A percentile compares a stretch with the other conserved stretches of the same genome.
These are phyloP conservation scores for Tuber umbilicatum DNA, from an alignment of 495 filamentous ascomycete genomes.

Conservation along the genomic window DNA sequence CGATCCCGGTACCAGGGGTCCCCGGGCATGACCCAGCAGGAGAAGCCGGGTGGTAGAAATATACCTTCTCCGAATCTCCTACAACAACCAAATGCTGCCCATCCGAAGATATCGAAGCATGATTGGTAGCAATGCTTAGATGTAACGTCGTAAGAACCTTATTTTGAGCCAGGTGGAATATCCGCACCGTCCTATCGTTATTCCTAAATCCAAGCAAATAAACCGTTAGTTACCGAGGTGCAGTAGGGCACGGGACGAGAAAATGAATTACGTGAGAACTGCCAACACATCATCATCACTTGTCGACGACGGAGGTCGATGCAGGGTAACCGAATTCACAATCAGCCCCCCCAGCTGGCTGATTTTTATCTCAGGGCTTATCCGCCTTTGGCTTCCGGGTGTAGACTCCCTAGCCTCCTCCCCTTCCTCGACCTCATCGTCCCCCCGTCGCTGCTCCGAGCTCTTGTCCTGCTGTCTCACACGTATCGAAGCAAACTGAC, in stretches of 20 bases:
- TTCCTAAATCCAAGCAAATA: conserved; percentile 49
- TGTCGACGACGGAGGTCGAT: conserved; percentile 51
- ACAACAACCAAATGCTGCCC: conserved; percentile 73
- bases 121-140: conserved; percentile 79
- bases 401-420: conserved; percentile 4
- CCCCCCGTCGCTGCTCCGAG: conserved; percentile 11
- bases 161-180: conserved; percentile 63
- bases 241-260: conserved; percentile 5
- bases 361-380: conserved; percentile 48
- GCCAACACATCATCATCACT: conserved; percentile 54
- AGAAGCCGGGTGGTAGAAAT: conserved; percentile 59
- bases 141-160: conserved; percentile 59
- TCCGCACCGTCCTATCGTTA: conserved; percentile 78
- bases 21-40: conserved; percentile 31
- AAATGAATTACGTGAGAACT: conserved; percentile 53
- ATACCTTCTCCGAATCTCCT: conserved; percentile 74
- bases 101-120: conserved; percentile 84
- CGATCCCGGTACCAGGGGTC: conserved; percentile 42
- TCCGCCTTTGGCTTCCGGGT: conserved; percentile 13
- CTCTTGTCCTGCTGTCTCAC: conserved; percentile 45
- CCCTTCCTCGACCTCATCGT: conserved; percentile 14
- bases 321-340: conserved; percentile 67
- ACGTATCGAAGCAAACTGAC: conserved; percentile 74
- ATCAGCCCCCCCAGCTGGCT: conserved; percentile 55
- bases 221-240: conserved; percentile 26